Base-by-base conservation (phyloP, 306 rosid species). In the Casuarina cunninghamiana region DNA sequence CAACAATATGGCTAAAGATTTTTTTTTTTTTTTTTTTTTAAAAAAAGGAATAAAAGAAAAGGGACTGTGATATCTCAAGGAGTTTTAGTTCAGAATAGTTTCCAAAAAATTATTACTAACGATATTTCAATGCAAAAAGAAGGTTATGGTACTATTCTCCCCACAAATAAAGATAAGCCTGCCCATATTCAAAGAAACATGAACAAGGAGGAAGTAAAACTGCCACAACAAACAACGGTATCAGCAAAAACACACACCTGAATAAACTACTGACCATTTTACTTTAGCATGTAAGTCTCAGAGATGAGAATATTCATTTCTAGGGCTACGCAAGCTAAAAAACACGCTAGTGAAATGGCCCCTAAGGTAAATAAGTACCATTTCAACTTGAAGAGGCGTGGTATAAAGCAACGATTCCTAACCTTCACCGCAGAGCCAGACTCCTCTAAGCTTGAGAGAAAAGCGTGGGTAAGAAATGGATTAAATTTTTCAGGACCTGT, bases 401-500 rank as follows among this genome's bases (percentile, higher is more conserved):
- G 12, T 41, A 41, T 32, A 21, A n/a, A 74, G 49, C 38, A 42
- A 50, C 2, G 10, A 74, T 48, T 79, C 72, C 80, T 78, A 53
- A 88, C 94, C 94, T 84, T 88, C 62, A 84, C 90, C 0, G 97
- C 93, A 68, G 83, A 89, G 62, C 83, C 88, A 1, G 98, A 83
- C 75, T 76, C 79, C 66, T 94, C 98, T 46, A 94, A 87, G 81
- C 86, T 79, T 0, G 97, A 94, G 42, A 94, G 84, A 69, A 94
- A 94, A 35, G 87, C 94, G 65, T 94, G 94, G 11, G 88, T 72
- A 49, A 94, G 87, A 87, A 92, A 92, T 46, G 98, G 98, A 75
- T 94, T 94, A 70, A 67, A 88, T 37, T 87, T 90, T 54, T 86
- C 85, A 38, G 89, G 79, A 61, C 96, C 94, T 0, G 88, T 87